phyloP scores from a whole-genome alignment of 306 rosid genomes.

The Amphicarpaea edgeworthii region DNA sequence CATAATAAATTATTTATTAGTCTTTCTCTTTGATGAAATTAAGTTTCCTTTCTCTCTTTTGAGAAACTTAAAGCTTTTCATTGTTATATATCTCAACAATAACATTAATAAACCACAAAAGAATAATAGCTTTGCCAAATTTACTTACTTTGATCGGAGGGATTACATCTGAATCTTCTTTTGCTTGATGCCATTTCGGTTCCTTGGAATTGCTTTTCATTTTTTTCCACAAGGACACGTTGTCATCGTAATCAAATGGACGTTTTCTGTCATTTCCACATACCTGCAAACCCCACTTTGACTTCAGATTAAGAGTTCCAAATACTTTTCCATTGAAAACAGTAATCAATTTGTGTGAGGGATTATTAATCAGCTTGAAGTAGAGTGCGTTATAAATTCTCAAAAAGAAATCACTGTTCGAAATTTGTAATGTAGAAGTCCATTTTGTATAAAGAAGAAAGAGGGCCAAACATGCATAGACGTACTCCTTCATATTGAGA shows the following conservation, averaged over 20 bases:
- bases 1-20: neutral
- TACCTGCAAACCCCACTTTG: constrained; percentile 43
- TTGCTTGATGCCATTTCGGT: constrained; percentile 48
- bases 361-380: constrained; percentile 1
- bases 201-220: constrained; percentile 43
- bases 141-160: constrained; percentile 44
- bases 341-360: neutral
- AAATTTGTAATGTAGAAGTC: neutral
- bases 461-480: neutral
- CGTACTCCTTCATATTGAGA: constrained; percentile 49
- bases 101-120: neutral
- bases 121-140: neutral
- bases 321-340: neutral
- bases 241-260: constrained; percentile 49
- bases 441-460: neutral
- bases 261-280: constrained; percentile 55
- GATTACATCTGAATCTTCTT: constrained; percentile 29
- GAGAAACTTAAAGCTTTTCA: neutral
- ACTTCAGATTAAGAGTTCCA: neutral
- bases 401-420: neutral
- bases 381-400: neutral
- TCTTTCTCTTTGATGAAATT: neutral
- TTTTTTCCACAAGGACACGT: constrained; percentile 37
- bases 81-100: neutral
- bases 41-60: neutral